Evolutionary conservation across 805 yeast species (phyloP), one percentile per base, ranked within the genome.

Genomic region (Candida glaebosa): DNA sequence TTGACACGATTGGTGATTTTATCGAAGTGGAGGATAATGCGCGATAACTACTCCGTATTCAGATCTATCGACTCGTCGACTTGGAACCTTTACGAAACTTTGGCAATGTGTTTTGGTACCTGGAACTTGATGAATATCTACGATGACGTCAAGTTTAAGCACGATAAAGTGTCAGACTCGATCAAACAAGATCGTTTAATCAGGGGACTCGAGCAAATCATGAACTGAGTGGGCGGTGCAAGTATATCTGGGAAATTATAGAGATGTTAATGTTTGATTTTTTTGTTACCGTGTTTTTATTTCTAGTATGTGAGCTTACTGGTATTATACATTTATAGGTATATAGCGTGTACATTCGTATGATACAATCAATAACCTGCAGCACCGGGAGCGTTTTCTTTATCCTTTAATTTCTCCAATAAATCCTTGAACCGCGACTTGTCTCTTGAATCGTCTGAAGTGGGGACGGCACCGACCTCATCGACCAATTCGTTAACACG

Each of bases 301-400:
- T n/a, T n/a, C n/a, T n/a, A n/a, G n/a, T n/a, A n/a, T n/a, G n/a
- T n/a, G n/a, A 18, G 16, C 35, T 16, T 32, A 32, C 12, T 5
- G 4, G 5, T 25, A 35, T 5, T 18, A 18, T 17, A 16, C 32
- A 35, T 24, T 35, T 24, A 35, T 16, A 16, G 12, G 24, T 39
- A 34, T 37, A 31, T 31, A 31, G 20, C 34, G 34, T 16, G 10
- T 18, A 22, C 6, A 24, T 24, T 24, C 17, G 10, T 15, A 38
- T 9, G 6, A 31, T 44, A 38, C 35, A 17, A 18, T 45, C 66
- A 72, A 57, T 78, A 79, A 10, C 85, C 85, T 22, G 75, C 84
- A 30, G 88, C 89, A 30, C 90, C 91, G 18, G 93, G 93, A 37
- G 79, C 91, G 46, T 75, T 72, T 37, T 74, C 76, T 51, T 84